Percentiles rank a stretch among this genome's conserved stretches.
These are phyloP conservation scores for Talaromyces proteolyticus DNA, from an alignment of 495 filamentous ascomycete genomes.

Conservation along the genomic window DNA sequence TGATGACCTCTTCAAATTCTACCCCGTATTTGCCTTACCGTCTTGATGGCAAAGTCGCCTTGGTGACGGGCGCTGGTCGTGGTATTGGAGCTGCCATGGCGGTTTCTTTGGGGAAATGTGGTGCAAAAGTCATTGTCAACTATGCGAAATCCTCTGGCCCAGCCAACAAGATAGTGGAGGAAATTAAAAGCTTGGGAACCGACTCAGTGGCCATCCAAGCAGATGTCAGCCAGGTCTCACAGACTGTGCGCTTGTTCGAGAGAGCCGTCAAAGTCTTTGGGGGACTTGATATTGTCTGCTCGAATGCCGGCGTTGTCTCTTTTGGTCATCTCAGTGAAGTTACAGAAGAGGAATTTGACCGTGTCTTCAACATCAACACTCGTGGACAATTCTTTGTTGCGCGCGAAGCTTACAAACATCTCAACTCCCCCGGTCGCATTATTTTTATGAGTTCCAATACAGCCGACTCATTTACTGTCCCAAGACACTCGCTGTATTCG, in stretches of 20 bases:
- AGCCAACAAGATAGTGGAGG: constrained; percentile 36
- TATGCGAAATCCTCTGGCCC: constrained; percentile 17
- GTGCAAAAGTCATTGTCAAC: constrained; percentile 69
- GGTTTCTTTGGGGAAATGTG: constrained; percentile 72
- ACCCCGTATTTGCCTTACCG: background rate
- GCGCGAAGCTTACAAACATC: constrained; percentile 64
- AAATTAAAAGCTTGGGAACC: constrained; percentile 53
- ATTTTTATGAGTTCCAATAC: constrained; percentile 62
- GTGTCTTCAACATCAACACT: constrained; percentile 69
- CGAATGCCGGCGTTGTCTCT: constrained; percentile 50
- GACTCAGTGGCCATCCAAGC: constrained; percentile 67
- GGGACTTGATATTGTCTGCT: constrained; percentile 56
- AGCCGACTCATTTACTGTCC: constrained; percentile 55
- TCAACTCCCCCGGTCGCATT: constrained; percentile 55
- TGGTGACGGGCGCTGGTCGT: constrained; percentile 74
- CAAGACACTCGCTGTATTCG: constrained; percentile 57
- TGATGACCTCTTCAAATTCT: too few species aligned
- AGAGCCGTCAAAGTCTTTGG: constrained; percentile 62
- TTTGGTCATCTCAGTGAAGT: constrained; percentile 54
- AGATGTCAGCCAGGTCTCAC: constrained; percentile 59
- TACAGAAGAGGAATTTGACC: constrained; percentile 68
- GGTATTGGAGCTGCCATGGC: constrained; percentile 77
- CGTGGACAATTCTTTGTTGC: constrained; percentile 81
- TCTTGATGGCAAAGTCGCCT: constrained; percentile 51
- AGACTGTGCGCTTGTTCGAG: constrained; percentile 57